phyloP scores from a whole-genome alignment of 164 flowering plant genomes.

The Vitis amurensis region DNA sequence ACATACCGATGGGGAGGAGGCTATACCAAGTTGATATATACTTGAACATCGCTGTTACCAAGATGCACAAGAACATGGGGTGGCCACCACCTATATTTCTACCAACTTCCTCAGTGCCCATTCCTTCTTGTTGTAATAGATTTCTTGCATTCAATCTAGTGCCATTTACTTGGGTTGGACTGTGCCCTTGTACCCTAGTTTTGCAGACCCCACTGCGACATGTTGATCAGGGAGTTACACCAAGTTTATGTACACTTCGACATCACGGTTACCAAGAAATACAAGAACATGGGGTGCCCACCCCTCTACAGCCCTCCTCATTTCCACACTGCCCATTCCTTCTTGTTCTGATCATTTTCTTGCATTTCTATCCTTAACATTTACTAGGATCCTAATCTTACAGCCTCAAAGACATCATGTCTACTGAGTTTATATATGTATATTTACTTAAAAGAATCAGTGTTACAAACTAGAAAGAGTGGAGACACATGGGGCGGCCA shows the following conservation, averaged over 20 bases:
- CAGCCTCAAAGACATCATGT: no score
- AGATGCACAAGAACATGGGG: conserved; percentile 15
- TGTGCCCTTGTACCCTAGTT: conserved; percentile 10
- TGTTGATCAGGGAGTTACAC: not conserved
- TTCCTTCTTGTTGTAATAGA: conserved; percentile 4
- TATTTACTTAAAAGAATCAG: no score
- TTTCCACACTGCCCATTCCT: conserved; percentile 27
- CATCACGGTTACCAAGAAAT: conserved; percentile 27
- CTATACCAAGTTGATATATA: no score
- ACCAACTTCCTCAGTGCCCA: conserved; percentile 6
- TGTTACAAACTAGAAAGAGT: no score
- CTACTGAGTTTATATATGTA: not conserved
- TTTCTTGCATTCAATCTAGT: conserved; percentile 7
- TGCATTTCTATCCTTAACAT: not conserved
- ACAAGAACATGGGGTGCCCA: conserved; percentile 38
- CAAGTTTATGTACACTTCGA: conserved; percentile 5
- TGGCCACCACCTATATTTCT: conserved; percentile 5
- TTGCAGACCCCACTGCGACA: conserved; percentile 12
- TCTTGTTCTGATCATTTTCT: conserved; percentile 12
- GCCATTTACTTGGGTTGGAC: conserved; percentile 10
- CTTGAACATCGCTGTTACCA: conserved; percentile 12
- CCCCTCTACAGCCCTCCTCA: conserved; percentile 10
- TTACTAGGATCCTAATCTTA: not conserved
- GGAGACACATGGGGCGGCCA: no score
- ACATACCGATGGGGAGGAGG: no score